Base-by-base conservation (phyloP, 2,329 filamentous ascomycete species). In the Nemania diffusa region DNA sequence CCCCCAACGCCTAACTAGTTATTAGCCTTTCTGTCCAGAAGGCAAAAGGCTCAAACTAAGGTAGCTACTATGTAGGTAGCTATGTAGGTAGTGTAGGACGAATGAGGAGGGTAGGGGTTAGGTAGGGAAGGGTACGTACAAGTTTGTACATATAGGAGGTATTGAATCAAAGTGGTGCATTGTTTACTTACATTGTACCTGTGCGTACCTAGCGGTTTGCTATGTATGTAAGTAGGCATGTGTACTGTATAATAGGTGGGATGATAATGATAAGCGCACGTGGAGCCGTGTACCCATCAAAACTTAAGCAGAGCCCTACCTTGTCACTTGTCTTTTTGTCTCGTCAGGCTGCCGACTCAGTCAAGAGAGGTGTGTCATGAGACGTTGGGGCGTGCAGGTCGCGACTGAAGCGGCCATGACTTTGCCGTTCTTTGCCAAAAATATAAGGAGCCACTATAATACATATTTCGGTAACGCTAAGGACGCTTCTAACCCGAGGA, bases 381-480 rank as follows among this genome's bases (percentile, higher is more conserved):
- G 57, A 65, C 53, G 20, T 13, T 15, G 57, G 50, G 62, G 66
- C 34, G 62, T 62, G 56, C 40, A 26, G 53, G 58, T 42, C 64
- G 57, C 64, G 59, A 69, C 67, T 66, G 64, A 63, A 50, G 65
- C 65, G 27, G 57, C 64, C 58, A 42, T 46, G 27, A 52, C 61
- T 51, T 58, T 64, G 62, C 70, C 55, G 62, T 66, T 67, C 68
- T 70, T 65, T 72, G 68, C 70, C 70, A 71, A 72, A 71, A 71
- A 71, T 73, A 73, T 61, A 26, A 63, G 64, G 67, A 67, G 67
- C 71, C 72, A 69, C 69, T 44, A 67, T 64, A 67, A 69, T 69
- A 64, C 67, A 69, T 69, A 65, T 73, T 73, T 73, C 73, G 73
- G 75, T 73, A 75, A 74, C 71, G 69, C 73, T 75, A 73, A 65